A percentile compares a stretch with the other conserved stretches of the same genome.
These are phyloP conservation scores for Erigeron canadensis DNA, from an alignment of 129 eudicot species.

Conservation along the genomic window DNA sequence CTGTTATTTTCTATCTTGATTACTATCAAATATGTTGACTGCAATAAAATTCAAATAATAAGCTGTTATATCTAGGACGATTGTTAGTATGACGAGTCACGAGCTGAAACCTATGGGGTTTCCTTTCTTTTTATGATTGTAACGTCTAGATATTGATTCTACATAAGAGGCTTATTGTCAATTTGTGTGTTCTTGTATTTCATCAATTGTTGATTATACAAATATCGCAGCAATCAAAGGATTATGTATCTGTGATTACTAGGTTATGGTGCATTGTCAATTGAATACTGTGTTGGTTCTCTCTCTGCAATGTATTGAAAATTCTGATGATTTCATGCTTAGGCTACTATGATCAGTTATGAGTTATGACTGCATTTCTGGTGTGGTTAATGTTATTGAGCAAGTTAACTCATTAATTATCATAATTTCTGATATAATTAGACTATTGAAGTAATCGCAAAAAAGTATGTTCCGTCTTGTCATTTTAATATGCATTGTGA, in stretches of 20 bases:
- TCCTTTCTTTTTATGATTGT: no score
- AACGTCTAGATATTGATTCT: neutral
- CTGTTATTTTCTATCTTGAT: no score
- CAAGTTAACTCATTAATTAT: slow-evolving; percentile 1
- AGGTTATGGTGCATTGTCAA: slow-evolving; percentile 7
- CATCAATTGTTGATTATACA: neutral
- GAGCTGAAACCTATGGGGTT: no score
- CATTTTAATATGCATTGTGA: slow-evolving; percentile 1
- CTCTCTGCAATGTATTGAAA: neutral
- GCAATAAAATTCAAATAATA: no score
- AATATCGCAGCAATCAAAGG: slow-evolving; percentile 7
- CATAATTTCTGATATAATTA: neutral
- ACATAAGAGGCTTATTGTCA: no score
- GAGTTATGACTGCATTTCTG: slow-evolving; percentile 1
- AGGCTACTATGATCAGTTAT: slow-evolving; percentile 1
- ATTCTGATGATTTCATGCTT: neutral
- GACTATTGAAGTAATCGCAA: slow-evolving; percentile 2
- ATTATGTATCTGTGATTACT: slow-evolving; percentile 16
- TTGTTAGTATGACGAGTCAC: no score
- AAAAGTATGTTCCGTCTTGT: neutral
- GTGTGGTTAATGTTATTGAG: neutral
- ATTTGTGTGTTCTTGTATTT: slow-evolving; percentile 10
- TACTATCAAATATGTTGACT: no score
- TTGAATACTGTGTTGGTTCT: slow-evolving; percentile 2
- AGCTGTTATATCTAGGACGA: no score